Base-by-base conservation (phyloP, 495 filamentous ascomycete species). In the Elasticomyces elasticus region DNA sequence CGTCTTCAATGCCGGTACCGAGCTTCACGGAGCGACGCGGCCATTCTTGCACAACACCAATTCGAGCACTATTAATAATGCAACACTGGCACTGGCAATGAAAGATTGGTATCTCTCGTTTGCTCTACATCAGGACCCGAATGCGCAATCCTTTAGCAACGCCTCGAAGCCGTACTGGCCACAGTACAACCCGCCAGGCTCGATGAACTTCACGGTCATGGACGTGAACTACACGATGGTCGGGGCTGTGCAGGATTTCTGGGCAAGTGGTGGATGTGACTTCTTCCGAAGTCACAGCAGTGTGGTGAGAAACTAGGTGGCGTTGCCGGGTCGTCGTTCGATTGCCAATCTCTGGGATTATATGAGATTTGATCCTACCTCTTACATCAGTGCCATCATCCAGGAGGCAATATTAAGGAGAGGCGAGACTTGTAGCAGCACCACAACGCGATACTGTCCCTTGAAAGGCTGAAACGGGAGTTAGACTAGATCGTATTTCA, bases 41-140 rank as follows among this genome's bases (percentile, higher is more conserved):
- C 51, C 51, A 5, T 54, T 54, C 51, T 23, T 45, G 35, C 51
- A 28, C 15, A 25, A 42, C 27, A 17, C n/a, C 49, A 45, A 45
- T 26, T 17, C 42, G 24, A 45, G 42, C 20, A 45, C 43, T 9
- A 50, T 44, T 12, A 57, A 59, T 44, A 62, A 62, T 5, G 71
- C 88, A 51, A 76, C 73, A 20, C 74, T 85, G 2, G 61, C 74
- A 1, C 75, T 78, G 28, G 72, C 91, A n/a, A 67, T 75, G 3
- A 66, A 79, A 56, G 73, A 83, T 7, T 76, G 83, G 46, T 72
- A 91, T 15, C 72, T 84, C 19, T 70, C 66, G 7, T 90, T 90
- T 65, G 35, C 52, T 1, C 51, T 44, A 15, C 46, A 46, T 27
- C 48, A 7, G 24, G 42, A 45, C 25, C 42, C 42, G 17, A 28